These are phyloP conservation scores for Vitis amurensis DNA, from an alignment of 164 flowering plant species.

Conservation along the genomic window DNA sequence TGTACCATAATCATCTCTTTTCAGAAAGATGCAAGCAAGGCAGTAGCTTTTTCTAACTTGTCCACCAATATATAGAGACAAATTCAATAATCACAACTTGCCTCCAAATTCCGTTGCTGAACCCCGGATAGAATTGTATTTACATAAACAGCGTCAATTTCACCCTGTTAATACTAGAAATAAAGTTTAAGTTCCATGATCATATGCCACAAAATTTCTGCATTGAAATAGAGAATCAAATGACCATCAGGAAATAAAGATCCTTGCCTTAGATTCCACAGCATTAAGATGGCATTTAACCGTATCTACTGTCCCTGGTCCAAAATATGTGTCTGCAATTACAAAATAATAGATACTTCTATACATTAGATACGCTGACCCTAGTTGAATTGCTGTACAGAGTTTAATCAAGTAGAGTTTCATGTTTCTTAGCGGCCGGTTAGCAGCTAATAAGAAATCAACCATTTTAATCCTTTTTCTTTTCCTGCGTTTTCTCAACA, in stretches of 20 bases:
- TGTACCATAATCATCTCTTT: background rate
- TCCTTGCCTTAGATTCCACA: conserved; percentile 61
- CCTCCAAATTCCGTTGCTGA: conserved; percentile 96
- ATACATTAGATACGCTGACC: too few species aligned
- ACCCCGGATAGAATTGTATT: conserved; percentile 73
- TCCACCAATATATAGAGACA: background rate
- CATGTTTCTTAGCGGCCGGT: too few species aligned
- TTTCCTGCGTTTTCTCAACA: background rate
- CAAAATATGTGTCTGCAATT: conserved; percentile 77
- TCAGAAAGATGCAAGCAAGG: background rate
- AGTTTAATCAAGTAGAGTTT: too few species aligned
- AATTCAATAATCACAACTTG: conserved; percentile 22
- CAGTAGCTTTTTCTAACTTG: background rate
- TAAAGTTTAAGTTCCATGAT: background rate
- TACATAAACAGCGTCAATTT: conserved; percentile 83
- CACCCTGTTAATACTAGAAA: conserved; percentile 43
- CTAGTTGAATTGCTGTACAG: too few species aligned
- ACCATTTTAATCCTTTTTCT: background rate
- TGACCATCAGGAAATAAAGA: conserved; percentile 1
- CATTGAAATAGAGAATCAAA: background rate
- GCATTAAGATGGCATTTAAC: conserved; percentile 73
- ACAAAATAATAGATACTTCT: background rate
- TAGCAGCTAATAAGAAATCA: too few species aligned
- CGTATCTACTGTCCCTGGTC: conserved; percentile 77
- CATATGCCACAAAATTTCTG: background rate